These are phyloP conservation scores for Amanita exitialis DNA, from an alignment of 768 basidiomycete species.

Conservation along the genomic window DNA sequence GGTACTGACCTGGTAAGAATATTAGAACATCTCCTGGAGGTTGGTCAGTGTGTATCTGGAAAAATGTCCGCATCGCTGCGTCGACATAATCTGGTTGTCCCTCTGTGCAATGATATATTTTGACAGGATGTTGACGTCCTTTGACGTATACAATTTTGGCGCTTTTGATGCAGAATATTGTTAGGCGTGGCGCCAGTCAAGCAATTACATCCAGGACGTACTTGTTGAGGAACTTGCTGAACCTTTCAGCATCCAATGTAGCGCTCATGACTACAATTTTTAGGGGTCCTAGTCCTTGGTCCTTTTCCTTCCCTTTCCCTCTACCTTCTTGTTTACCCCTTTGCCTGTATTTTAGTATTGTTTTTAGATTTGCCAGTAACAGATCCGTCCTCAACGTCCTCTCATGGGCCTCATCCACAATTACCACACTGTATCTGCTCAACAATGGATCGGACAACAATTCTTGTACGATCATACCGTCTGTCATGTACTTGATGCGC, in stretches of 20 bases:
- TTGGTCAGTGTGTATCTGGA: slow-evolving; percentile 80
- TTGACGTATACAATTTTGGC: slow-evolving; percentile 86
- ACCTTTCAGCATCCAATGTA: slow-evolving; percentile 92
- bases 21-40: slow-evolving; percentile 85
- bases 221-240: slow-evolving; percentile 81
- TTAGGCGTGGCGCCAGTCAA: not conserved
- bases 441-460: slow-evolving; percentile 71
- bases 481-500: slow-evolving; percentile 92
- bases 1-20: slow-evolving; percentile 69
- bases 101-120: slow-evolving; percentile 66
- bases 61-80: slow-evolving; percentile 85
- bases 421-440: slow-evolving; percentile 74
- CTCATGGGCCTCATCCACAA: slow-evolving; percentile 98
- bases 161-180: slow-evolving; percentile 27
- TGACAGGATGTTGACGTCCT: slow-evolving; percentile 89
- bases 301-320: slow-evolving; percentile 33
- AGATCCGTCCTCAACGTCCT: slow-evolving; percentile 91
- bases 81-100: slow-evolving; percentile 81
- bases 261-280: slow-evolving; percentile 98
- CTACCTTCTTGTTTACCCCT: slow-evolving; percentile 19
- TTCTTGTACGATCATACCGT: slow-evolving; percentile 96
- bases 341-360: slow-evolving; percentile 64
- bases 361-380: slow-evolving; percentile 83
- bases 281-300: slow-evolving; percentile 44
- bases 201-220: slow-evolving; percentile 25